Conservation (phyloP, 1,284 basidiomycete genomes). For the Apiotrichum gamsii region DNA sequence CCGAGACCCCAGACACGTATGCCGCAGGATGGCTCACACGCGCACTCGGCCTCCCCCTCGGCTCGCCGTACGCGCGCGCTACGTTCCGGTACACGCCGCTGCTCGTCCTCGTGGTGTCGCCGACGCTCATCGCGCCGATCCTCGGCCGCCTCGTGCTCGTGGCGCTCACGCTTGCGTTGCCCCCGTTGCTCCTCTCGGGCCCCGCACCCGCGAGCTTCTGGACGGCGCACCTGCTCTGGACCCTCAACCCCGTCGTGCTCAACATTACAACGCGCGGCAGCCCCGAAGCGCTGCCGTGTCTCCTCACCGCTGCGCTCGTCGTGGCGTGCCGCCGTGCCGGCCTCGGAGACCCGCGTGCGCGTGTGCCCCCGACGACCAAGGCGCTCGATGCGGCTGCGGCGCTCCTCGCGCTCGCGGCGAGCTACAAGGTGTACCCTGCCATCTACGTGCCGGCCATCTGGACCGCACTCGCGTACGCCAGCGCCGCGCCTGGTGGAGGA, state of each 20-base stretch:
- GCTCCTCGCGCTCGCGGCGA: constrained; percentile 69
- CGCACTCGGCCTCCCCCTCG: background rate
- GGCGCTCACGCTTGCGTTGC: constrained; percentile 74
- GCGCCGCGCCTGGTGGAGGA: too few species aligned
- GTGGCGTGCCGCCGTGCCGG: constrained; percentile 59
- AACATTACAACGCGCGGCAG: constrained; percentile 95
- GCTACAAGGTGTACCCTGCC: constrained; percentile 94
- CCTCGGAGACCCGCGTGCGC: constrained; percentile 18
- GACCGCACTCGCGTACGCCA: constrained; percentile 56
- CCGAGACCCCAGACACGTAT: background rate
- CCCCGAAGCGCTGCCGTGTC: constrained; percentile 79
- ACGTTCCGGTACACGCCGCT: constrained; percentile 97
- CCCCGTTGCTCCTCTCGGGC: constrained; percentile 61
- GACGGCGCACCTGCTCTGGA: constrained; percentile 56
- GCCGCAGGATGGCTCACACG: constrained; percentile 2
- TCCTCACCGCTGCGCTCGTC: constrained; percentile 54
- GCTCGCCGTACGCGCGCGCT: constrained; percentile 81
- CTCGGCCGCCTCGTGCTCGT: constrained; percentile 90
- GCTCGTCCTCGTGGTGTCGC: constrained; percentile 72
- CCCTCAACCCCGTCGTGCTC: constrained; percentile 89
- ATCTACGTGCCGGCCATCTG: constrained; percentile 79
- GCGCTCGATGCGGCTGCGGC: constrained; percentile 50
- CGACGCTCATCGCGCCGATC: constrained; percentile 71
- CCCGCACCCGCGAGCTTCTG: constrained; percentile 14
- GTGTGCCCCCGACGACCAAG: constrained; percentile 8